Evolutionary conservation across 306 rosid genomes (phyloP), one percentile per base, ranked within the genome.

Genomic region (Vigna angularis): DNA sequence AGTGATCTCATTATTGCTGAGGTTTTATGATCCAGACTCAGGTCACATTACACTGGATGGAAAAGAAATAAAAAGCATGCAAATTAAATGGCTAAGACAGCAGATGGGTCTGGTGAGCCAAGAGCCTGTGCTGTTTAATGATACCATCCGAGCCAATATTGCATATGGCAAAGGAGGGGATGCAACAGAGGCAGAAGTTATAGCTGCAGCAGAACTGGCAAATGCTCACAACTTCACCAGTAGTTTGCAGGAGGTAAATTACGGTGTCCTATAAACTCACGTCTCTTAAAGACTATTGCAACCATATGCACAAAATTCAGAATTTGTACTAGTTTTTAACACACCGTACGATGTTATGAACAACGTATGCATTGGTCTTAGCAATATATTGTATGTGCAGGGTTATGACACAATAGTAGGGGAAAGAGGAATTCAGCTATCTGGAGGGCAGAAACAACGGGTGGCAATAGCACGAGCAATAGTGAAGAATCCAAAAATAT

Each of bases 91-190:
- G 93, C 81, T 88, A 53, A 88, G 93, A 55, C 91, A 85, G 50
- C 90, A 90, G 11, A 90, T 88, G 96, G 91, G 93, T 0, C 68
- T 90, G 49, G 96, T 90, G 70, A 88, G 90, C 81, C 93, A 90
- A 68, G 93, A 90, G 82, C 93, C 93, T 26, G 65, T 85, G 18
- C 24, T 91, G 45, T 89, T 91, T 18, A 89, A 88, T 78, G 91
- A 88, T 15, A 88, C 88, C 9, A 85, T 90, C 3, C 69, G 91
- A 17, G 89, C 85, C 32, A 86, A 88, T 66, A 88, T 88, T 74
- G 90, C 90, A 38, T 90, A 90, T 75, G 93, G 91, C 66, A 88
- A 91, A 71, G 90, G 80, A 40, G 89, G 91, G 32, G 65, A 78
- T 82, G 86, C 86, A 72, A 83, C 88, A 0, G 96, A 90, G 51